Evolutionary conservation across 768 basidiomycete genomes (phyloP).

Genomic region (Pulveroboletus frians): DNA sequence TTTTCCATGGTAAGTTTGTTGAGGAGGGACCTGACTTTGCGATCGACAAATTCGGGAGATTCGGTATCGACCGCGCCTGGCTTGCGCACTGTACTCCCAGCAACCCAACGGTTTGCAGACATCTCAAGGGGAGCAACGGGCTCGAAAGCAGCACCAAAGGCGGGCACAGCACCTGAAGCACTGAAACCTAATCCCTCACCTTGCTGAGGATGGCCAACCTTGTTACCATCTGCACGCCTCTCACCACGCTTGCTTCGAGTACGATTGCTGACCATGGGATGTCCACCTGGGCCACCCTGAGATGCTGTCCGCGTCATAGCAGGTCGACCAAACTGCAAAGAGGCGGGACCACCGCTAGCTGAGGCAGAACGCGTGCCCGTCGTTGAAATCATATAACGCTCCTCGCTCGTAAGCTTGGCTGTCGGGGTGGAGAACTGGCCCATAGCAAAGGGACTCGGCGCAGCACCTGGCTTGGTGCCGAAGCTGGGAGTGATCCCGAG

Average conservation of each 20-base stretch:
- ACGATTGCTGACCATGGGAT: constrained; percentile 49
- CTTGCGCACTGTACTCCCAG: constrained; percentile 41
- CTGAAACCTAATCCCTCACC: constrained; percentile 35
- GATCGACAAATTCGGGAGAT: constrained; percentile 82
- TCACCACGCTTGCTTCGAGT: constrained; percentile 82
- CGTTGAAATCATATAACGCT: constrained; percentile 50
- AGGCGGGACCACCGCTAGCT: constrained; percentile 44
- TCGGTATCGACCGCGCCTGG: constrained; percentile 45
- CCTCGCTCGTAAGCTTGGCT: constrained; percentile 62
- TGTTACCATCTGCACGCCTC: constrained; percentile 58
- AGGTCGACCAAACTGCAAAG: constrained; percentile 51
- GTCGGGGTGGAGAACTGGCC: constrained; percentile 58
- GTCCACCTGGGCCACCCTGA: constrained; percentile 52
- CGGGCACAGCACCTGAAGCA: constrained; percentile 25
- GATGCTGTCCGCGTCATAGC: constrained; percentile 67
- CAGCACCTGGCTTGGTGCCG: constrained; percentile 29
- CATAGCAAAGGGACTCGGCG: constrained; percentile 45
- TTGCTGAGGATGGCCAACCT: constrained; percentile 34
- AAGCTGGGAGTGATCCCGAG: constrained; percentile 35
- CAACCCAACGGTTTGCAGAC: constrained; percentile 82
- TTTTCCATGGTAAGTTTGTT: constrained; percentile 97
- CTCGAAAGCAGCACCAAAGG: constrained; percentile 42
- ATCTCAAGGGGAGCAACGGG: constrained; percentile 72
- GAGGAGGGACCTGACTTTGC: constrained; percentile 86
- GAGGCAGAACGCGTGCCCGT: constrained; percentile 49